Conservation (phyloP, 331 rosid genomes). For the Acacia pycnantha region DNA sequence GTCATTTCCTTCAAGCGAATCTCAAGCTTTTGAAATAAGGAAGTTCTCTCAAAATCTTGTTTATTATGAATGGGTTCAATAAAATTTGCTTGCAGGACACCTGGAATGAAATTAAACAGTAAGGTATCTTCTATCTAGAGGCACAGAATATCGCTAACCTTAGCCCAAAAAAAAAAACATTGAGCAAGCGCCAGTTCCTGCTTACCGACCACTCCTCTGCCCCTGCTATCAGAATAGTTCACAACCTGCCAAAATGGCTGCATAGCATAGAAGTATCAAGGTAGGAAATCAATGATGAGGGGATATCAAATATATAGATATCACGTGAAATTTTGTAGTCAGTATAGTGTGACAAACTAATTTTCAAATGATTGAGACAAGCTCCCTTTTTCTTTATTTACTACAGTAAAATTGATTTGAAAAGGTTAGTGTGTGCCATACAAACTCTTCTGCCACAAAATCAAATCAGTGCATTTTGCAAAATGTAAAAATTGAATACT, state of each 20-base stretch:
- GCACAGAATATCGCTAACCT: constrained; percentile 16
- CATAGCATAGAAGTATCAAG: constrained; percentile 26
- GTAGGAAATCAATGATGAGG: neutral
- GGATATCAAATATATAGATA: constrained; percentile 19
- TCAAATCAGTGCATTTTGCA: neutral
- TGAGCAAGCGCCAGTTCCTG: constrained; percentile 16
- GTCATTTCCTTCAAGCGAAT: constrained; percentile 80
- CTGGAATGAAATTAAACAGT: constrained; percentile 40
- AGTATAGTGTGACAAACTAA: neutral
- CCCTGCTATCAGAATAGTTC: constrained; percentile 40
- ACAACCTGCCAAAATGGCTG: constrained; percentile 92
- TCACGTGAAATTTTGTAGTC: neutral
- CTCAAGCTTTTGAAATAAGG: constrained; percentile 83
- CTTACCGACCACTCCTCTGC: constrained; percentile 88
- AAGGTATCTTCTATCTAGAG: constrained; percentile 14
- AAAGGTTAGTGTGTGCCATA: neutral
- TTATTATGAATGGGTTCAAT: constrained; percentile 84
- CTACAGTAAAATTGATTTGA: neutral
- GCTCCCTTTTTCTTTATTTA: neutral
- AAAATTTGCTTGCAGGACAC: constrained; percentile 72
- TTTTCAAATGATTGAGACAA: neutral
- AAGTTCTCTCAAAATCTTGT: constrained; percentile 90
- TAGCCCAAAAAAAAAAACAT: constrained; percentile 14
- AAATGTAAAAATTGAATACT: neutral
- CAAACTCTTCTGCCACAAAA: neutral